Base-by-base conservation (phyloP, 495 filamentous ascomycete species). In the Tuber melanosporum region DNA sequence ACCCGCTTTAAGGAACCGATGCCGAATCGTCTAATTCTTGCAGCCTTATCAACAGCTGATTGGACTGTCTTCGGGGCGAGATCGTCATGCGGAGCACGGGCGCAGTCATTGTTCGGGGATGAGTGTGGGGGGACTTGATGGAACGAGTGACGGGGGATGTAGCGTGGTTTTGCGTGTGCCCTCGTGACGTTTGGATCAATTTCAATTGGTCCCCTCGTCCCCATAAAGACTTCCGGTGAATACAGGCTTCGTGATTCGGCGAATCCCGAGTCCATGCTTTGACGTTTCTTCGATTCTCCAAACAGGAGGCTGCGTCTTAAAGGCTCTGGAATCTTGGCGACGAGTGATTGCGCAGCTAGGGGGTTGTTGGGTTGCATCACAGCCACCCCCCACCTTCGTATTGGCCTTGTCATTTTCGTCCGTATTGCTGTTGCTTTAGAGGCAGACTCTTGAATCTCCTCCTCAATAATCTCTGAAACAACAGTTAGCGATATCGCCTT, bases 341-440 rank as follows among this genome's bases (percentile, higher is more conserved):
- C 52, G 0, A 32, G 12, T 32, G n/a, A 14, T 4, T 9, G 52
- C 0, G 14, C 3, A 4, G n/a, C 52, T 1, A n/a, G n/a, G n/a
- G 10, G 3, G 26, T 0, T 1, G n/a, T 62, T 32, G 52, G 15
- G 15, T 32, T 32, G 32, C 32, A 1, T 32, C 32, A 12, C 0
- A 0, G 14, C 3, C 52, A 32, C 14, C 0, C 32, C 0, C 3
- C n/a, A 1, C 10, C 15, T 5, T 0, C 12, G 1, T 0, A 57
- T 9, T 0, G 52, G 12, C 1, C 3, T 26, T 32, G 0, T 14
- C 14, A 3, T 32, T 32, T 1, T 15, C 0, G 10, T 5, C 14
- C n/a, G 52, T 12, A 1, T 3, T 15, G 0, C 22, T 0, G 22
- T 2, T 1, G 0, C 3, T 10, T 0, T 9, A 0, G 49, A 7